A percentile compares a stretch with the other conserved stretches of the same genome.
Evolutionary conservation across 1,139 yeast genomes (phyloP).

Genomic region (Magnusiomyces fungicola): DNA sequence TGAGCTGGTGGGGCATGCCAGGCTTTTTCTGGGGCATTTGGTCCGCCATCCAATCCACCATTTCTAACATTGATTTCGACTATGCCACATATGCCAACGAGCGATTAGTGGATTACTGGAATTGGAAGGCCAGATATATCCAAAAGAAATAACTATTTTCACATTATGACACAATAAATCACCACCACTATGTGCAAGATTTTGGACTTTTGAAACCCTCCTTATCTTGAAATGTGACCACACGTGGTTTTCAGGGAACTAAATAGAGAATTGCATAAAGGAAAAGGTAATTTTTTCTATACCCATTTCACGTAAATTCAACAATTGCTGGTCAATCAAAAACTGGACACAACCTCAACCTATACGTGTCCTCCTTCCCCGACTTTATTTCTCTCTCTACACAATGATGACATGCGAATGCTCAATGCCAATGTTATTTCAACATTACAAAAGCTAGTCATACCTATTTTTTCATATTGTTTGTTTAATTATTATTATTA

Average conservation of each 20-base stretch:
- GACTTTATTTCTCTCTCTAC: no score
- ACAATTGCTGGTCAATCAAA: background rate
- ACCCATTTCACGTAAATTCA: no score
- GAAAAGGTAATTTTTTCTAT: background rate
- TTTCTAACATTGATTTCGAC: constrained; percentile 68
- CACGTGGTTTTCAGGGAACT: background rate
- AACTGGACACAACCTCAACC: no score
- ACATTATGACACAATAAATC: background rate
- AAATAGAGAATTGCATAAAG: no score
- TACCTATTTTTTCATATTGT: no score
- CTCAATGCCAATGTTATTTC: background rate
- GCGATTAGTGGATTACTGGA: constrained; percentile 62
- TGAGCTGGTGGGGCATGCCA: constrained; percentile 65
- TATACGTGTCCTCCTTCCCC: no score
- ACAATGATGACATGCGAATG: background rate
- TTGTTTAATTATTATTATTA: background rate
- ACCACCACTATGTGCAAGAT: background rate
- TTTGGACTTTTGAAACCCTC: background rate
- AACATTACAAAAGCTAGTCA: background rate
- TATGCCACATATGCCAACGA: constrained; percentile 54
- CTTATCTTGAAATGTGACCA: no score
- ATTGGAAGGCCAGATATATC: constrained; percentile 41
- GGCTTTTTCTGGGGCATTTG: constrained; percentile 85
- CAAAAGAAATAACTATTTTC: background rate
- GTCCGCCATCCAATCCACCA: constrained; percentile 69